A percentile compares a stretch with the other conserved stretches of the same genome.
Evolutionary conservation across 2,329 filamentous ascomycete genomes (phyloP).

Genomic region (Penicillium vulpinum): DNA sequence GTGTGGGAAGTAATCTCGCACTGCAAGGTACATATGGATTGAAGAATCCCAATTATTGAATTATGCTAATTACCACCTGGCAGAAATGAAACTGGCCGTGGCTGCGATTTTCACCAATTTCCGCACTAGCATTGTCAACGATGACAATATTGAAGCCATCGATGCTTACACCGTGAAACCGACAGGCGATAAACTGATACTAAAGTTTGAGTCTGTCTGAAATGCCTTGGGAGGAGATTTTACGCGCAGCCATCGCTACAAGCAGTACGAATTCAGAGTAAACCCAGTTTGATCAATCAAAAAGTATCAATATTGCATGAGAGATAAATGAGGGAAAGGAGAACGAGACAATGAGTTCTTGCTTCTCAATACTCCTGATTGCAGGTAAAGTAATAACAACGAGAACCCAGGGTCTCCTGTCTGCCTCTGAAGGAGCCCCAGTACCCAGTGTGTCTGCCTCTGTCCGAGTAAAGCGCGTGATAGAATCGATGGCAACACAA

Average conservation of each 20-base stretch:
- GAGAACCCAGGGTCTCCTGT: too few species aligned
- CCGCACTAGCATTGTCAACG: constrained; percentile 60
- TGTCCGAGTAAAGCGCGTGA: too few species aligned
- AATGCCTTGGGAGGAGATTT: not conserved
- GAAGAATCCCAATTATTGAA: not conserved
- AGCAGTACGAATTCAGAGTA: not conserved
- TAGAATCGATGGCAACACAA: too few species aligned
- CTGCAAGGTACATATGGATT: constrained; percentile 42
- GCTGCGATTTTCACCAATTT: constrained; percentile 71
- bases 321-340: not conserved
- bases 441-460: too few species aligned
- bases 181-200: constrained; percentile 56
- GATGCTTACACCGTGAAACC: constrained; percentile 66
- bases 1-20: constrained; percentile 51
- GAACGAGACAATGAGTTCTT: too few species aligned
- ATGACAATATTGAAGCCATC: constrained; percentile 63
- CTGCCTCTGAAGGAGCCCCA: too few species aligned
- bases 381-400: too few species aligned
- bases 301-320: not conserved
- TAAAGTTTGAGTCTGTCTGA: constrained; percentile 52
- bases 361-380: too few species aligned
- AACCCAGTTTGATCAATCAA: not conserved
- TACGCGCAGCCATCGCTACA: not conserved
- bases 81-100: constrained; percentile 71
- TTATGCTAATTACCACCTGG: constrained; percentile 11